Evolutionary conservation across 2,329 filamentous ascomycete genomes (phyloP).

Genomic region (Calycina marina): DNA sequence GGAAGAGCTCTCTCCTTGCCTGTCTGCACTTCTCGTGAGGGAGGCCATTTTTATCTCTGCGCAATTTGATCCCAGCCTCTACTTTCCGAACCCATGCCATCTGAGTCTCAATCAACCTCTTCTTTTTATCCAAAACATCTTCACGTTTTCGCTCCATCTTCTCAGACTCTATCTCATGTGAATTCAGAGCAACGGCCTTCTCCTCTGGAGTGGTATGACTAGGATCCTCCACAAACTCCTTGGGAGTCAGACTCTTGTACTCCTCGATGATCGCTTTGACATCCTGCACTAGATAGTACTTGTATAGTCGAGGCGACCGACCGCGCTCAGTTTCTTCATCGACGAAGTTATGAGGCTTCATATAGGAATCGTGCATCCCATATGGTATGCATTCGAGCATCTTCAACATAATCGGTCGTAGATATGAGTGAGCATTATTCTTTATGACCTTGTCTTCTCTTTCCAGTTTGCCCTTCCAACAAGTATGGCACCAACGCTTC

Average conservation of each 20-base stretch:
- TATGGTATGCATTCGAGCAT: conserved; percentile 21
- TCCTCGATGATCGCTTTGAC: conserved; percentile 15
- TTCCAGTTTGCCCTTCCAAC: conserved; percentile 18
- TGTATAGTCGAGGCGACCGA: conserved; percentile 16
- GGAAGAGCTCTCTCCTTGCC: conserved; percentile 16
- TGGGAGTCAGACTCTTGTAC: conserved; percentile 17
- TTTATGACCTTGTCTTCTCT: conserved; percentile 20
- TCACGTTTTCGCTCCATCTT: conserved; percentile 12
- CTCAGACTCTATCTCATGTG: conserved; percentile 12
- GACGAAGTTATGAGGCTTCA: conserved; percentile 20
- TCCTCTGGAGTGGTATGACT: conserved; percentile 14
- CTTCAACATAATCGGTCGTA: conserved; percentile 11
- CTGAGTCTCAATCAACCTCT: conserved; percentile 16
- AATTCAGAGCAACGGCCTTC: conserved; percentile 9
- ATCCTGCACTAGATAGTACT: conserved; percentile 16
- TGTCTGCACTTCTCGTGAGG: conserved; percentile 16
- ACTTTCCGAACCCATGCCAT: conserved; percentile 19
- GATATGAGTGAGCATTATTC: conserved; percentile 9
- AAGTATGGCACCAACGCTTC: conserved; percentile 18
- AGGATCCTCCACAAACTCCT: conserved; percentile 14
- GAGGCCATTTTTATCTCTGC: conserved; percentile 12
- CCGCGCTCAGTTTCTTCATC: conserved; percentile 11
- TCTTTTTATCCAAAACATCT: conserved; percentile 14
- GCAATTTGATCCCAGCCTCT: conserved; percentile 14
- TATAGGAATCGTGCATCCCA: conserved; percentile 20